Base-by-base conservation (phyloP, 1,284 basidiomycete species). In the Trametes polyzona region DNA sequence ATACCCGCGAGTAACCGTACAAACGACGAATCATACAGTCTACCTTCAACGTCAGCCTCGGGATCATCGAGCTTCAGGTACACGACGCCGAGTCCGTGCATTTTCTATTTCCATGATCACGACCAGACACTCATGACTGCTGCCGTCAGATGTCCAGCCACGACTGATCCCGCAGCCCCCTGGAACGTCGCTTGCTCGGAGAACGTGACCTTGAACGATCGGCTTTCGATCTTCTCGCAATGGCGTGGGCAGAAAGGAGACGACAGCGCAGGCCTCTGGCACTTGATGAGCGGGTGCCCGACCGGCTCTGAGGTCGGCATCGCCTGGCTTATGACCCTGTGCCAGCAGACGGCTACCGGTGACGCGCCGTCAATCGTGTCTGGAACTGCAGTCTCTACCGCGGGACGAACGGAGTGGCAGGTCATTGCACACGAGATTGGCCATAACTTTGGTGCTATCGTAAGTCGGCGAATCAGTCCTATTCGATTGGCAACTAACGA, bases 381-480 rank as follows among this genome's bases (percentile, higher is more conserved):
- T 24, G 93, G 94, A 4, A 92, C 93, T 0, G 93, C 87, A 7
- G 92, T 96, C 9, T 92, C 92, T 8, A 93, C 92, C 4, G 80
- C 86, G 23, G 84, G 85, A 10, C 75, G 79, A 23, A 81, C 92
- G 63, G 90, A 91, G 68, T 89, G 87, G 88, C 89, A 92, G 73
- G 85, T 92, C 66, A 81, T 95, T 35, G 83, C 92, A 17, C 95
- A 96, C 73, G 95, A 96, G 73, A 93, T 92, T 59, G 92, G 90
- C 2, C 91, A 93, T 71, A 95, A 94, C 69, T 95, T 96, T 74
- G 93, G 93, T 52, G 92, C 93, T n/a, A 93, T 95, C 66, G 88
- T 90, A 65, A 75, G 88, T 17, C 81, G 4, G n/a, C n/a, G 27
- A 12, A 46, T 9, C 12, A 16, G 19, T 19, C 12, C 7, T 23